A percentile compares a stretch with the other conserved stretches of the same genome.
Evolutionary conservation across 495 filamentous ascomycete species (phyloP).

Genomic region (Bathelium albidoporum): DNA sequence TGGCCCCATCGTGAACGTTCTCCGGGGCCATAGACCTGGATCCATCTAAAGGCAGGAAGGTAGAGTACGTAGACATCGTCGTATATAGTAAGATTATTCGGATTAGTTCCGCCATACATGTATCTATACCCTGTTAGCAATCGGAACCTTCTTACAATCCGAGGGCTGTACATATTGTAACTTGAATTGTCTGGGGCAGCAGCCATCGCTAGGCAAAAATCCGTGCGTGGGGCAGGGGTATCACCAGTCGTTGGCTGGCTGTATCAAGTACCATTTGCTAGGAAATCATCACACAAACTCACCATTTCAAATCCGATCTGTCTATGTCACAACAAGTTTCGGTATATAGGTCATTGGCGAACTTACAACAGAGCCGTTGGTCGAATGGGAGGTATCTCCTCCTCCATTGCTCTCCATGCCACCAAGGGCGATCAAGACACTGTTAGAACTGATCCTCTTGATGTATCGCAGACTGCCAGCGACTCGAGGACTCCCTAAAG

Average conservation of each 20-base stretch:
- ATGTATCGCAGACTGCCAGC: neutral
- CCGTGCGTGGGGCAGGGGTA: neutral
- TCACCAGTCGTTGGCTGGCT: neutral
- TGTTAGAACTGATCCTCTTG: neutral
- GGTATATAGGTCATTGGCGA: neutral
- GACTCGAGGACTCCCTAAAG: neutral
- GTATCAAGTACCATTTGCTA: neutral
- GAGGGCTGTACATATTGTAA: neutral
- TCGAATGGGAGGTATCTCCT: neutral
- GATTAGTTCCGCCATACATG: constrained; percentile 41
- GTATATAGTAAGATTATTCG: constrained; percentile 27
- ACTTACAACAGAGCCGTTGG: neutral
- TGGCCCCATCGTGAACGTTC: constrained; percentile 28
- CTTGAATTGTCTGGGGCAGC: neutral
- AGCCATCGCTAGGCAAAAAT: neutral
- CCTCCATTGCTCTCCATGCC: neutral
- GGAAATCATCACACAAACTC: neutral
- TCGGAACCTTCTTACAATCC: neutral
- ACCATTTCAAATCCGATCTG: neutral
- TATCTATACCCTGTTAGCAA: constrained; percentile 7
- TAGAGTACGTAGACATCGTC: constrained; percentile 69
- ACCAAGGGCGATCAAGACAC: neutral
- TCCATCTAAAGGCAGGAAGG: constrained; percentile 69
- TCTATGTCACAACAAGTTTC: neutral
- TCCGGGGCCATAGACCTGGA: constrained; percentile 39